Percentiles rank a stretch among this genome's conserved stretches.
Evolutionary conservation across 164 flowering plant species (phyloP).

Genomic region (Chloranthus sessilifolius): DNA sequence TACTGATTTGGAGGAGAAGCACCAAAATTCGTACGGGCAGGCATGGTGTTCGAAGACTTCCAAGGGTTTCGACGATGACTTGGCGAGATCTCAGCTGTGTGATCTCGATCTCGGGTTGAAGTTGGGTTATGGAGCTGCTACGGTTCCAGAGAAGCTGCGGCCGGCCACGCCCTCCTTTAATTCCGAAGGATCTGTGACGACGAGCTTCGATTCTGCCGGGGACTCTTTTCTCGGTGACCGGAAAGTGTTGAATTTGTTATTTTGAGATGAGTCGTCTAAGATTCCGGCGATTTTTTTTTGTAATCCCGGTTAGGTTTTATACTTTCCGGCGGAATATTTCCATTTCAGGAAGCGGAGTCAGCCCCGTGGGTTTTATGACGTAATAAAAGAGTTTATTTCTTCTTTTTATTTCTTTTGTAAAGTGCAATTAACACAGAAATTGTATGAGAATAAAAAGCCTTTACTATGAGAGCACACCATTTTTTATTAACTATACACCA

Average conservation of each 20-base stretch:
- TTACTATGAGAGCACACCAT: too few relatives aligned
- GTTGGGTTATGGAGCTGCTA: constrained; percentile 14
- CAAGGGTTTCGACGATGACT: constrained; percentile 20
- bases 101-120: constrained; percentile 56
- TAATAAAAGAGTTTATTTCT: too few relatives aligned
- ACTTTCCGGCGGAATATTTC: too few relatives aligned
- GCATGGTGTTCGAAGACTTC: constrained; percentile 25
- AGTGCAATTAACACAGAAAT: too few relatives aligned
- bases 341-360: too few relatives aligned
- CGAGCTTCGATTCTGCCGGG: background rate
- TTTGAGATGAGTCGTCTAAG: background rate
- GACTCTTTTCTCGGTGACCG: background rate
- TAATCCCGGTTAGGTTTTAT: too few relatives aligned
- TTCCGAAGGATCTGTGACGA: constrained; percentile 60
- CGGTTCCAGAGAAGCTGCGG: constrained; percentile 28
- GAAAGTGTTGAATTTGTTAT: constrained; percentile 9
- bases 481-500: too few relatives aligned
- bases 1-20: background rate
- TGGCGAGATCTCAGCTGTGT: constrained; percentile 3
- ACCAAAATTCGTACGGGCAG: constrained; percentile 18
- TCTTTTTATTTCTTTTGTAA: too few relatives aligned
- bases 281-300: background rate
- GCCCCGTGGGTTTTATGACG: too few relatives aligned
- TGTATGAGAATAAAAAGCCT: too few relatives aligned
- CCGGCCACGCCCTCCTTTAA: constrained; percentile 52